Percentiles rank a stretch among this genome's conserved stretches.
Conservation (phyloP, 106 monocot genomes). For the Acorus gramineus region DNA sequence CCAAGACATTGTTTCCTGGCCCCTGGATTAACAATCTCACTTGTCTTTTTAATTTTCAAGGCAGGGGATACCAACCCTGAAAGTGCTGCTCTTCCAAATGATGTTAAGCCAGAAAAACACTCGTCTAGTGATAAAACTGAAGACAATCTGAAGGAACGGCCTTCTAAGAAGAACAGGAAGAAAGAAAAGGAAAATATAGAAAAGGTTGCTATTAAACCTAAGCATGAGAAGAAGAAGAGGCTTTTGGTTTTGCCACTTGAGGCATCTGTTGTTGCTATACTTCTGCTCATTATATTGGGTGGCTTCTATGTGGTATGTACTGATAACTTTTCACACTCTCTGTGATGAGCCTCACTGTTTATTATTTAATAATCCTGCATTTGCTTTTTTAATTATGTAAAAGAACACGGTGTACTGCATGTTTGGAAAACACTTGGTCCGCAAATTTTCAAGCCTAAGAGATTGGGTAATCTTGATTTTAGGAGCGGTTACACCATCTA, state of each 20-base stretch:
- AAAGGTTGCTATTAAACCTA: slow-evolving; percentile 26
- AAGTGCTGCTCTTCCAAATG: slow-evolving; percentile 33
- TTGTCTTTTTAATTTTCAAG: slow-evolving; percentile 29
- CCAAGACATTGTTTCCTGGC: not conserved
- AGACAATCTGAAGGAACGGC: slow-evolving; percentile 40
- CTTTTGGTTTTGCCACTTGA: slow-evolving; percentile 72
- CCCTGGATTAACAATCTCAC: not conserved
- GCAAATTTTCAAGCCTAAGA: too few relatives aligned
- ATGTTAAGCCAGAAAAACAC: slow-evolving; percentile 29
- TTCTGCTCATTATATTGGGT: slow-evolving; percentile 59
- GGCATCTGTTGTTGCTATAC: slow-evolving; percentile 59
- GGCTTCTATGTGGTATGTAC: slow-evolving; percentile 89
- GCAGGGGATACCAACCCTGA: slow-evolving; percentile 46
- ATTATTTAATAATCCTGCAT: not conserved
- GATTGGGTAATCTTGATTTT: too few relatives aligned
- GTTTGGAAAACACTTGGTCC: too few relatives aligned
- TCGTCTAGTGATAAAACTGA: slow-evolving; percentile 37
- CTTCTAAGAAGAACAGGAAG: slow-evolving; percentile 65
- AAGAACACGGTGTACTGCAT: too few relatives aligned
- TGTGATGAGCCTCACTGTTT: not conserved
- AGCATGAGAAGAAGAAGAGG: slow-evolving; percentile 27
- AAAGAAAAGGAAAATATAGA: slow-evolving; percentile 61
- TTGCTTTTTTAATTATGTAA: too few relatives aligned
- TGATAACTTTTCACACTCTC: not conserved
- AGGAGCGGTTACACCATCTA: too few relatives aligned